Conservation (phyloP, 257 asterid genomes). For the Cordia subcordata region DNA sequence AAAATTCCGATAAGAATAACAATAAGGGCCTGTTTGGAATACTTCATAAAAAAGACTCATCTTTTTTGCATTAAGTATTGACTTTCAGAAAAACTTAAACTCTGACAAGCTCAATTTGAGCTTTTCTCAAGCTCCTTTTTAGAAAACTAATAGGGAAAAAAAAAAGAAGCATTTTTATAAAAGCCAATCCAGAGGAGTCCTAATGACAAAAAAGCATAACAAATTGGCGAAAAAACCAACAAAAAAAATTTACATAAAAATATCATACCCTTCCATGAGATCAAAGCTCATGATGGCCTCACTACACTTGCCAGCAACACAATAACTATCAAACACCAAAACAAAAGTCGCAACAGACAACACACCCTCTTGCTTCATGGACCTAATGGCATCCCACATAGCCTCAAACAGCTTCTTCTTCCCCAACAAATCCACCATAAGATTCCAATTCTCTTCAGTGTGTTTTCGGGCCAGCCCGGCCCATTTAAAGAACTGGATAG, state of each 20-base stretch:
- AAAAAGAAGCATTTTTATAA: too few relatives aligned
- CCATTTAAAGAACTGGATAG: constrained; percentile 69
- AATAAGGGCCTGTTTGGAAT: too few relatives aligned
- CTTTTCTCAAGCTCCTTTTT: too few relatives aligned
- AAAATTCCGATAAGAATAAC: too few relatives aligned
- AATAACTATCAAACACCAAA: constrained; percentile 59
- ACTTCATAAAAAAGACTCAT: too few relatives aligned
- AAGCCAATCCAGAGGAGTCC: too few relatives aligned
- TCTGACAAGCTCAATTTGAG: too few relatives aligned
- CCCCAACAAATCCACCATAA: constrained; percentile 73
- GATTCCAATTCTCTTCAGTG: constrained; percentile 51
- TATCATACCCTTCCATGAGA: constrained; percentile 51
- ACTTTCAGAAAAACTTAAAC: too few relatives aligned
- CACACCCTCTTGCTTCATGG: constrained; percentile 60
- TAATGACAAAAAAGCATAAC: too few relatives aligned
- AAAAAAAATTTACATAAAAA: neutral
- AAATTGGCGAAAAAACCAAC: too few relatives aligned
- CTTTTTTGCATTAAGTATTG: too few relatives aligned
- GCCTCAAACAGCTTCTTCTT: constrained; percentile 60
- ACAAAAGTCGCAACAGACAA: constrained; percentile 59
- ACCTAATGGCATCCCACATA: constrained; percentile 80
- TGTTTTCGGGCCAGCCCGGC: constrained; percentile 43
- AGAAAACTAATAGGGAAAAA: too few relatives aligned
- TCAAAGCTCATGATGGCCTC: constrained; percentile 68
- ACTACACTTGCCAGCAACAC: constrained; percentile 44